Conservation (phyloP, 257 asterid species). For the Solanum verrucosum region DNA sequence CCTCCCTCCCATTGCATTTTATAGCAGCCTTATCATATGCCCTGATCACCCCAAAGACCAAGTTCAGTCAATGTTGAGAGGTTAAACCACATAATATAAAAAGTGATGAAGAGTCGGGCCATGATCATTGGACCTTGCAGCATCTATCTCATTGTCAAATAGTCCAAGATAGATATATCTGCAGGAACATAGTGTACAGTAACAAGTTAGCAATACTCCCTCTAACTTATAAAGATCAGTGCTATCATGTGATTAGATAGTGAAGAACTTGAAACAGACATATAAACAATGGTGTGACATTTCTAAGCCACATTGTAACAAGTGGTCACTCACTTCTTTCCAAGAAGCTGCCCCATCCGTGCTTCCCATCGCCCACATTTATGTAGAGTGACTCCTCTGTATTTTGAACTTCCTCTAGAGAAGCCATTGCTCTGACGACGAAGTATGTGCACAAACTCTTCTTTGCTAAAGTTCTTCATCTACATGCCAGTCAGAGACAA, state of each 20-base stretch:
- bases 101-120: neutral
- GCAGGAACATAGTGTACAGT: conserved; percentile 8
- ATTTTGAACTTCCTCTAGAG: conserved; percentile 4
- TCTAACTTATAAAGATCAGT: neutral
- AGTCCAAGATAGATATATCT: conserved; percentile 88
- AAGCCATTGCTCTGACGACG: conserved; percentile 2
- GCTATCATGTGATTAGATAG: neutral
- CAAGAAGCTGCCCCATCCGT: conserved; percentile 4
- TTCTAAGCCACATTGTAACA: neutral
- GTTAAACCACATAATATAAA: neutral
- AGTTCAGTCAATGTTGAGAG: neutral
- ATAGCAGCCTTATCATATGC: conserved; percentile 91
- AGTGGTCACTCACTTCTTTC: conserved; percentile 3
- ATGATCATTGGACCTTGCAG: conserved; percentile 59
- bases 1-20: conserved; percentile 75
- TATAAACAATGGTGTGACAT: neutral
- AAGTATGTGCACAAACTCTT: conserved; percentile 8
- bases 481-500: neutral
- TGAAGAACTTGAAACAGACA: neutral
- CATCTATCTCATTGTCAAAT: conserved; percentile 81
- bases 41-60: conserved; percentile 28
- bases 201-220: neutral
- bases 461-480: conserved; percentile 4
- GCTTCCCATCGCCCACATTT: conserved; percentile 14
- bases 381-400: conserved; percentile 4